A percentile compares a stretch with the other conserved stretches of the same genome.
Evolutionary conservation across 441 rosid species (phyloP).

Genomic region (Lepidium campestre): DNA sequence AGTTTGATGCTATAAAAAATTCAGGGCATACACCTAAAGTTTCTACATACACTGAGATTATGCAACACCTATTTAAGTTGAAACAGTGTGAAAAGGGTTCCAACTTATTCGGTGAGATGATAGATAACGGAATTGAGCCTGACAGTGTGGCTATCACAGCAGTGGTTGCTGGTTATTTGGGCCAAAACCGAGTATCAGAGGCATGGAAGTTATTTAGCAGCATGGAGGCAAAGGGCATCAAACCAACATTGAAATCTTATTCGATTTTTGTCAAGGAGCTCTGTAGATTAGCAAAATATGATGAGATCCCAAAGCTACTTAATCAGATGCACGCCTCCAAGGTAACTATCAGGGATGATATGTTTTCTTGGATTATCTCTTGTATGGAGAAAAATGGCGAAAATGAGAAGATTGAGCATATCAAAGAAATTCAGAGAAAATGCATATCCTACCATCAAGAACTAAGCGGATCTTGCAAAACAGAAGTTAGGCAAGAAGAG

Average conservation of each 20-base stretch:
- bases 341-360: slow-evolving; percentile 37
- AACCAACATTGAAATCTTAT: slow-evolving; percentile 52
- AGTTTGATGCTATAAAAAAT: slow-evolving; percentile 48
- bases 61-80: slow-evolving; percentile 53
- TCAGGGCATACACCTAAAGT: slow-evolving; percentile 40
- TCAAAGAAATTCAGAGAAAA: slow-evolving; percentile 43
- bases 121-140: slow-evolving; percentile 46
- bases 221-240: slow-evolving; percentile 52
- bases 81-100: slow-evolving; percentile 51
- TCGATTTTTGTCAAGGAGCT: slow-evolving; percentile 63
- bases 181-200: slow-evolving; percentile 47
- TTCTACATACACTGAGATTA: slow-evolving; percentile 60
- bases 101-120: slow-evolving; percentile 59
- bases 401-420: slow-evolving; percentile 36
- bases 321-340: slow-evolving; percentile 50
- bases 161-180: slow-evolving; percentile 61
- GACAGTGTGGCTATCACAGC: slow-evolving; percentile 55
- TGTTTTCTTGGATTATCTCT: slow-evolving; percentile 49
- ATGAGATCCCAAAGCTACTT: slow-evolving; percentile 51
- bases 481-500: slow-evolving; percentile 10
- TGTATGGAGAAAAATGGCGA: slow-evolving; percentile 61
- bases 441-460: slow-evolving; percentile 22
- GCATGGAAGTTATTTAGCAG: slow-evolving; percentile 61
- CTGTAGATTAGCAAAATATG: slow-evolving; percentile 44
- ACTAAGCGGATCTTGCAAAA: background rate